These are phyloP conservation scores for Chlorella sp. DNA, from an alignment of 139 green algal genomes.

Conservation along the genomic window DNA sequence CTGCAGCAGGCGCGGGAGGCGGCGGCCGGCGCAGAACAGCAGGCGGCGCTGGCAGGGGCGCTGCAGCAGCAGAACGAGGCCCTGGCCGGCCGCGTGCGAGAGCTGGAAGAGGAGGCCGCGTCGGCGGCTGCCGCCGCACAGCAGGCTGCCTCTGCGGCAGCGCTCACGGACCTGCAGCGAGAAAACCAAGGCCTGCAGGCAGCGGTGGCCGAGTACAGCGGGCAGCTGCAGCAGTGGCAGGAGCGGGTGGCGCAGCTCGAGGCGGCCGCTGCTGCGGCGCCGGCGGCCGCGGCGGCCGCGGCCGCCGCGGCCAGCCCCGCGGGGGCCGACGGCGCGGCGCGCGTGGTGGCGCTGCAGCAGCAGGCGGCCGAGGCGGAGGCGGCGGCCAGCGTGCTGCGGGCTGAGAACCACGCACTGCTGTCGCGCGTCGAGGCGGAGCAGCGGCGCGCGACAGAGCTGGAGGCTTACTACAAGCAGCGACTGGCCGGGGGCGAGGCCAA, in stretches of 20 bases:
- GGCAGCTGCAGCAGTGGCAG: slow-evolving; percentile 15
- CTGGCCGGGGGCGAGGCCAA: slow-evolving; percentile 9
- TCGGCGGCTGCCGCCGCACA: background rate
- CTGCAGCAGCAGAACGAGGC: slow-evolving; percentile 17
- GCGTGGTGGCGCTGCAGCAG: slow-evolving; percentile 29
- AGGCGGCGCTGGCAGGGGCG: slow-evolving; percentile 18
- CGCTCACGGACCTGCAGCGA: slow-evolving; percentile 15
- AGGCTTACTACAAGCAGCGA: slow-evolving; percentile 31
- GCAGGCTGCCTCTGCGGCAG: background rate
- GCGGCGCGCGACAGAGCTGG: slow-evolving; percentile 36
- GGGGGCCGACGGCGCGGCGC: background rate
- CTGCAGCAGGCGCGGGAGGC: background rate
- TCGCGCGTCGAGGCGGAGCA: slow-evolving; percentile 43
- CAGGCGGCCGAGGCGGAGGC: slow-evolving; percentile 14
- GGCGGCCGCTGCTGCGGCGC: slow-evolving; percentile 2
- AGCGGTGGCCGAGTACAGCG: slow-evolving; percentile 12
- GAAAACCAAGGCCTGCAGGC: slow-evolving; percentile 21
- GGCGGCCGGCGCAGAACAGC: slow-evolving; percentile 1
- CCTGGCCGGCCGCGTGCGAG: background rate
- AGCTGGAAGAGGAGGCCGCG: slow-evolving; percentile 5
- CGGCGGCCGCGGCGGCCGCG: too few relatives aligned
- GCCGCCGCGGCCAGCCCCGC: background rate
- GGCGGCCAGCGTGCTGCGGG: slow-evolving; percentile 24
- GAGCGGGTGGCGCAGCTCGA: slow-evolving; percentile 12
- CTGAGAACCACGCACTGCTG: slow-evolving; percentile 19